Conservation (phyloP, 2,329 filamentous ascomycete genomes). For the Neopestalotiopsis clavispora region DNA sequence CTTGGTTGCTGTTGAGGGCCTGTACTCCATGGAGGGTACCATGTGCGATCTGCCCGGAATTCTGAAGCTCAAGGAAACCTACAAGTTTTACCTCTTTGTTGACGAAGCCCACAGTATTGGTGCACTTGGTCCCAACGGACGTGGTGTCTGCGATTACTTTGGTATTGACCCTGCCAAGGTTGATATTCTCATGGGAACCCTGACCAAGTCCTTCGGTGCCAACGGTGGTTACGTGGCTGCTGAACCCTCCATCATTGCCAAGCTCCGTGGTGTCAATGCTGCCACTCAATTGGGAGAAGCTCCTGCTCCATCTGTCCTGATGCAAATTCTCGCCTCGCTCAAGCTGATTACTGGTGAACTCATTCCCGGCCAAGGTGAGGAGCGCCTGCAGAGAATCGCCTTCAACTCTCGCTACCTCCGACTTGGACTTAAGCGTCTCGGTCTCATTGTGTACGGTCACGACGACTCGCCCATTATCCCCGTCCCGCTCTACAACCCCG, state of each 20-base stretch:
- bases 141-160: slow-evolving; percentile 97
- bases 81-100: slow-evolving; percentile 95
- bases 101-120: slow-evolving; percentile 97
- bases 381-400: slow-evolving; percentile 91
- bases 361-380: slow-evolving; percentile 88
- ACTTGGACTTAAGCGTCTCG: slow-evolving; percentile 92
- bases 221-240: slow-evolving; percentile 96
- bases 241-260: slow-evolving; percentile 89
- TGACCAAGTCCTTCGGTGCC: slow-evolving; percentile 98
- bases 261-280: slow-evolving; percentile 84
- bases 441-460: slow-evolving; percentile 95
- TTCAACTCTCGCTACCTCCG: slow-evolving; percentile 99
- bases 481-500: slow-evolving; percentile 94
- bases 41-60: slow-evolving; percentile 97
- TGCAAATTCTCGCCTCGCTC: slow-evolving; percentile 87
- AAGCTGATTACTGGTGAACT: slow-evolving; percentile 89
- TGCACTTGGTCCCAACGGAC: slow-evolving; percentile 84
- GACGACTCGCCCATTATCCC: slow-evolving; percentile 98
- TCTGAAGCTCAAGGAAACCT: slow-evolving; percentile 85
- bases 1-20: slow-evolving; percentile 89
- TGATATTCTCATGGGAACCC: slow-evolving; percentile 96
- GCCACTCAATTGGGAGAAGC: slow-evolving; percentile 87
- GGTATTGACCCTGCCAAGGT: slow-evolving; percentile 85
- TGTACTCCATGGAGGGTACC: slow-evolving; percentile 99
- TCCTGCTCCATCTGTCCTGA: slow-evolving; percentile 83